Base-by-base conservation (phyloP, 352 stramenopile genomes). In the Pythium sp. region DNA sequence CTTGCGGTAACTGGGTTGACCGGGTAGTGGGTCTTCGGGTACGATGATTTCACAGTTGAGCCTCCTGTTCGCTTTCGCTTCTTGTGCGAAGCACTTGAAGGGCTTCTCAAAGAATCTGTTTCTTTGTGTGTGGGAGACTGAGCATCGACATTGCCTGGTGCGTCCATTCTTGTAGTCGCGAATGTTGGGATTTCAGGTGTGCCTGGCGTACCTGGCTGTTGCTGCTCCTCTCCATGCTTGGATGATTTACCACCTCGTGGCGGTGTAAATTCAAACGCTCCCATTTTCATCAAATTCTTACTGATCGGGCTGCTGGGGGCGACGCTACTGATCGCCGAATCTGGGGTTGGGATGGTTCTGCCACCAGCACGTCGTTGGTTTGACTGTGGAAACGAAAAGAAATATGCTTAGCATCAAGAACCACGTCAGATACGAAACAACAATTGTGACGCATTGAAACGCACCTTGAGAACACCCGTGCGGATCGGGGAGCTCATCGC, bases 201-300 rank as follows among this genome's bases (percentile, higher is more conserved):
- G 1, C 71, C 63, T 22, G 78, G 79, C 1, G 78, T 88, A 55
- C 70, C 68, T 47, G 73, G 66, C 14, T 54, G 63, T n/a, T 71
- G 32, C 43, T 81, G 68, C 6, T 38, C 62, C 59, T 75, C 69
- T n/a, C 74, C 72, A 18, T 67, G 58, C 47, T 72, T 66, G 5
- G 30, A 38, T 14, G 73, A 64, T 38, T 72, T 83, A 24, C 75
- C 74, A 2, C 54, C 67, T 28, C 66, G 82, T 22, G 80, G 81
- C 46, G 86, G 86, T 11, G 86, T 90, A 65, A 82, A 88, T 68
- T 92, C 86, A 30, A 94, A 94, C 5, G 81, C 86, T 47, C 86
- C 86, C 65, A 91, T 81, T 59, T 93, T 90, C 83, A 92, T 91
- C 32, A 94, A 67, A 68, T 94, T 91, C 34, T 84, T 89, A 71